Conservation (phyloP, 805 yeast genomes). For the Saturnispora sekii region DNA sequence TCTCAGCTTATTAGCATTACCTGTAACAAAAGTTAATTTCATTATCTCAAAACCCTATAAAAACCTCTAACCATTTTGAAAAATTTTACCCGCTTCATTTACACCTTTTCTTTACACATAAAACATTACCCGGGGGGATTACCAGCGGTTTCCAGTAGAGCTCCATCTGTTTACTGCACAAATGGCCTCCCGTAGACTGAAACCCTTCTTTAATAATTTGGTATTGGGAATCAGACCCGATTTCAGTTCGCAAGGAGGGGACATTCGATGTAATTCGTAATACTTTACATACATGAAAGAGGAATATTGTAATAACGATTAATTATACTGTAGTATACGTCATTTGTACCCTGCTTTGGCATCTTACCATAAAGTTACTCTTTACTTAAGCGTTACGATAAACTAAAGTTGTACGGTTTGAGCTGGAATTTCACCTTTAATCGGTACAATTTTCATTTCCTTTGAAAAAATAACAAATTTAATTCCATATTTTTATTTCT, state of each 20-base stretch:
- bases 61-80: not conserved
- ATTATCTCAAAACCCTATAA: not conserved
- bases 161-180: constrained; percentile 28
- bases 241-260: constrained; percentile 7
- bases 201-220: constrained; percentile 4
- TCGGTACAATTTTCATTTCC: too few species aligned
- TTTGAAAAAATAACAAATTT: too few species aligned
- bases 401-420: too few species aligned
- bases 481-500: too few species aligned
- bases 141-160: constrained; percentile 29
- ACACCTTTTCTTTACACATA: constrained; percentile 19
- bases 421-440: too few species aligned
- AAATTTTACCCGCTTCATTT: constrained; percentile 1
- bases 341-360: too few species aligned
- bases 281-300: too few species aligned
- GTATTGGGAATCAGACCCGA: not conserved
- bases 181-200: constrained; percentile 33
- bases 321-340: too few species aligned
- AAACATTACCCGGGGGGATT: constrained; percentile 29
- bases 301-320: too few species aligned
- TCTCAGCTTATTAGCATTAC: constrained; percentile 77
- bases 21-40: constrained; percentile 39
- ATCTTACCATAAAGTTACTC: too few species aligned
- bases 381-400: too few species aligned
- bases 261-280: not conserved